Evolutionary conservation across 768 basidiomycete genomes (phyloP).

Genomic region (Candolleomyces aberdarensis): DNA sequence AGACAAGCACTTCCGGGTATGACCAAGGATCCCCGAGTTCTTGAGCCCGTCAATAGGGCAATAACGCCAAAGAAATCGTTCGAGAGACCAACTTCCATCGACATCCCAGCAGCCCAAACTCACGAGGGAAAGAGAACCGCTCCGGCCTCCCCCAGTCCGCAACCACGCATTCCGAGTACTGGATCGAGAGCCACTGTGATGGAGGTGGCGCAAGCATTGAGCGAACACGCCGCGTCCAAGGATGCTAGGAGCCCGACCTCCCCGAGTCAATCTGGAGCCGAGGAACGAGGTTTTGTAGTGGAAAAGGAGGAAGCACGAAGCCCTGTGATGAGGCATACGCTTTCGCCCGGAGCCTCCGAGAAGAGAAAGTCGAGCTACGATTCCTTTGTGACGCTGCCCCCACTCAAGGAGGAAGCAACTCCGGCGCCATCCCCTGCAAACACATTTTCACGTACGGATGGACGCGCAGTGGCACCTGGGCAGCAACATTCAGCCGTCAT

Average conservation of each 20-base stretch:
- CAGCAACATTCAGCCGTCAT: background rate
- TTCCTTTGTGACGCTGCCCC: slow-evolving; percentile 57
- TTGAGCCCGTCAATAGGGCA: background rate
- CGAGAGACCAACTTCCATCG: background rate
- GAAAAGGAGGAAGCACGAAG: slow-evolving; percentile 8
- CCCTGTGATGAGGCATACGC: slow-evolving; percentile 17
- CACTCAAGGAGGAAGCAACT: slow-evolving; percentile 66
- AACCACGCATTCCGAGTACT: slow-evolving; percentile 61
- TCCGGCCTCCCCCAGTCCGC: slow-evolving; percentile 36
- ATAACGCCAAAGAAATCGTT: background rate
- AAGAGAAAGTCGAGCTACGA: slow-evolving; percentile 67
- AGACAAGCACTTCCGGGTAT: slow-evolving; percentile 8
- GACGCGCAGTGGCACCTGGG: background rate
- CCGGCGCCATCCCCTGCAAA: slow-evolving; percentile 52
- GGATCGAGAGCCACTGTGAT: slow-evolving; percentile 71
- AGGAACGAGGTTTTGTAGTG: background rate
- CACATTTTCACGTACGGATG: slow-evolving; percentile 40
- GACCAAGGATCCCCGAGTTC: background rate
- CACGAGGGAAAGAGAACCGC: slow-evolving; percentile 19
- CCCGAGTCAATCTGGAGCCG: background rate
- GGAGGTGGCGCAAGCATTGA: slow-evolving; percentile 71
- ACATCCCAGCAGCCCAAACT: slow-evolving; percentile 3
- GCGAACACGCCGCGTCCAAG: slow-evolving; percentile 21
- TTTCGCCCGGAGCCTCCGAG: slow-evolving; percentile 39
- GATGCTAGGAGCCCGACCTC: background rate